Conservation (phyloP, 2,329 filamentous ascomycete species). For the Whalleya microplaca region DNA sequence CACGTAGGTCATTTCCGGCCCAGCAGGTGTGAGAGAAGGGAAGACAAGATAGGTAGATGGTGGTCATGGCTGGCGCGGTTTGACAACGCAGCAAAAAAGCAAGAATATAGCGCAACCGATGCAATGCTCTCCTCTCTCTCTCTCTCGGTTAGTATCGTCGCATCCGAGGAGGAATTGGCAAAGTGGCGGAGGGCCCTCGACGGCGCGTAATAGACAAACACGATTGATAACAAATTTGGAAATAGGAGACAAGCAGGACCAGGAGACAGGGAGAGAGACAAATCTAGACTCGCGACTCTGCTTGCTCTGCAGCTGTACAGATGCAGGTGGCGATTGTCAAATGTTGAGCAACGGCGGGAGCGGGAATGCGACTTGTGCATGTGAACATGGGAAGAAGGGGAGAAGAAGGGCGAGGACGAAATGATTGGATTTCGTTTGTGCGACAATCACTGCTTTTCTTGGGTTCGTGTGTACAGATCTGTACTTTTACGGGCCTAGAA, state of each 20-base stretch:
- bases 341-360: slow-evolving; percentile 21
- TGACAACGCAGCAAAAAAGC: slow-evolving; percentile 22
- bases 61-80: too few relatives aligned
- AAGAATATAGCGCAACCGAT: not conserved
- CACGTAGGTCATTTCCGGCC: slow-evolving; percentile 13
- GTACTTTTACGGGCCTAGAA: not conserved
- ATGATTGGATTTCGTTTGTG: slow-evolving; percentile 22
- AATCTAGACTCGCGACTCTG: slow-evolving; percentile 19
- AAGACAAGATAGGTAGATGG: not conserved
- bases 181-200: not conserved
- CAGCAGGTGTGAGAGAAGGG: slow-evolving; percentile 4
- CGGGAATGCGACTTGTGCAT: slow-evolving; percentile 7
- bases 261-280: not conserved
- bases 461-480: not conserved
- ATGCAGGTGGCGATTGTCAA: slow-evolving; percentile 21
- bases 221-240: not conserved
- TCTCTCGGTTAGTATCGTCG: too few relatives aligned
- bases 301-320: slow-evolving; percentile 1
- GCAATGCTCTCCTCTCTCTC: too few relatives aligned
- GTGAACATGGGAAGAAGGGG: slow-evolving; percentile 1
- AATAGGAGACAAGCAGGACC: not conserved
- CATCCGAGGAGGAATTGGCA: not conserved
- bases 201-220: not conserved
- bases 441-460: slow-evolving; percentile 23
- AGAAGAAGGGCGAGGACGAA: slow-evolving; percentile 12